Evolutionary conservation across 208 protist species (phyloP).

Genomic region (Histomonas meleagridis): DNA sequence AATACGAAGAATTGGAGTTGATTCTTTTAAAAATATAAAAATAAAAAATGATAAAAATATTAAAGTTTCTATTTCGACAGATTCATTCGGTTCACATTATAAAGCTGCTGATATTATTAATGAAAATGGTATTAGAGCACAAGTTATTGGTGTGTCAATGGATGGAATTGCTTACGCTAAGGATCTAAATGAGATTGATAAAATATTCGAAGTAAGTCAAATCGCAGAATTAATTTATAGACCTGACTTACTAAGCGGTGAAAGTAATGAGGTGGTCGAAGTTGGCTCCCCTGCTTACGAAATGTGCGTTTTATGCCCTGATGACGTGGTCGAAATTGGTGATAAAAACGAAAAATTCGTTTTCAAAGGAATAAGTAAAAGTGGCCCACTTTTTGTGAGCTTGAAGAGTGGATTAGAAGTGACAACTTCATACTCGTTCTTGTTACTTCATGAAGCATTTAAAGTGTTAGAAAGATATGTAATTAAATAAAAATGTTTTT

Average conservation of each 20-base stretch:
- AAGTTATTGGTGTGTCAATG: not conserved
- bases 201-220: not conserved
- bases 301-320: not conserved
- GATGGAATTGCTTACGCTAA: not conserved
- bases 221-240: not conserved
- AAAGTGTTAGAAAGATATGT: too few species aligned
- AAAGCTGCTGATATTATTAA: not conserved
- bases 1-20: not conserved
- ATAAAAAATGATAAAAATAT: not conserved
- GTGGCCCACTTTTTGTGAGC: too few species aligned
- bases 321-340: not conserved
- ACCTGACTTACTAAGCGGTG: not conserved
- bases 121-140: not conserved
- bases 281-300: slow-evolving; percentile 1
- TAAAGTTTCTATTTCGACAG: not conserved
- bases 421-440: too few species aligned
- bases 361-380: not conserved
- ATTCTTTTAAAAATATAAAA: not conserved
- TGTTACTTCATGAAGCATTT: too few species aligned
- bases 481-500: too few species aligned
- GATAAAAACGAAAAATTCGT: not conserved
- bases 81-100: not conserved
- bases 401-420: too few species aligned
- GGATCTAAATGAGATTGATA: not conserved
- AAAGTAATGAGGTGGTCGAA: not conserved